Evolutionary conservation across 805 yeast genomes (phyloP).

Genomic region (Candida jianshihensis): DNA sequence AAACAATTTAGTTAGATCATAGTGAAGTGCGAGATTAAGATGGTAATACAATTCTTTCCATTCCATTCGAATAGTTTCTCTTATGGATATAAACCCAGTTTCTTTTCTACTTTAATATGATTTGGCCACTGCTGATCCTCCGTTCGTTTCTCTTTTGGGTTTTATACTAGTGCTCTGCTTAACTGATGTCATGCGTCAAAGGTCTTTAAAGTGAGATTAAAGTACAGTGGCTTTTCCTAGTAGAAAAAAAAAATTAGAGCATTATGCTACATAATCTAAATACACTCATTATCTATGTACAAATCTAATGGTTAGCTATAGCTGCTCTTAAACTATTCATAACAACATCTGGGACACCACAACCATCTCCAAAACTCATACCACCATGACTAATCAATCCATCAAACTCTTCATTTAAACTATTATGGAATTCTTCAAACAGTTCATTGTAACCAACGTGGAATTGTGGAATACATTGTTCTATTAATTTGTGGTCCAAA

Average conservation of each 20-base stretch:
- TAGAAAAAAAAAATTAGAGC: too few species aligned
- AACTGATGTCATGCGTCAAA: too few species aligned
- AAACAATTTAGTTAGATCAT: too few species aligned
- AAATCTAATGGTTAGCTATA: neutral
- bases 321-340: constrained; percentile 58
- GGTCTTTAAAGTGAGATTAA: too few species aligned
- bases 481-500: constrained; percentile 31
- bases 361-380: constrained; percentile 70
- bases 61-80: too few species aligned
- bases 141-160: too few species aligned
- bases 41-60: too few species aligned
- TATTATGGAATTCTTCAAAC: constrained; percentile 27
- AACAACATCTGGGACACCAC: constrained; percentile 88
- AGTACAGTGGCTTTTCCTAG: neutral
- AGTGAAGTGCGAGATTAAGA: too few species aligned
- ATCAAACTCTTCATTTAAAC: constrained; percentile 28
- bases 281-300: neutral
- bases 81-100: too few species aligned
- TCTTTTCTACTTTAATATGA: too few species aligned
- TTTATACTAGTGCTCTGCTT: too few species aligned
- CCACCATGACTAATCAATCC: constrained; percentile 61
- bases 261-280: neutral
- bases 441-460: constrained; percentile 57
- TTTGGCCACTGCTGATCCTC: too few species aligned
- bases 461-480: constrained; percentile 73